Conservation (phyloP, 805 yeast genomes). For the Helenozyma rhizophorensis region DNA sequence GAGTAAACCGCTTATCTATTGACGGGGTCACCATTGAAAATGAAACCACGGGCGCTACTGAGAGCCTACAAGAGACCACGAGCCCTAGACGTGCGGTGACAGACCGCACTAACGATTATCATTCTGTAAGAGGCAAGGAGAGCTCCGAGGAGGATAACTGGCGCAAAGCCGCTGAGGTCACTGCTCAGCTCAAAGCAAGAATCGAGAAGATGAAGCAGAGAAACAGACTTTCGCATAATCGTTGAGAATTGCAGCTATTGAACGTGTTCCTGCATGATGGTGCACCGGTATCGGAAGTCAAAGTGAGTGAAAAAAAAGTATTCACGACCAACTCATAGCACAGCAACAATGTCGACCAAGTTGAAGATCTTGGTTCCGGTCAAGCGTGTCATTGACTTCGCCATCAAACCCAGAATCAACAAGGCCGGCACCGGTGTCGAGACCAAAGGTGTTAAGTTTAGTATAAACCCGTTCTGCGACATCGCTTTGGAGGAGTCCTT, state of each 20-base stretch:
- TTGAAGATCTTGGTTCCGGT: constrained; percentile 85
- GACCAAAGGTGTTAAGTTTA: constrained; percentile 83
- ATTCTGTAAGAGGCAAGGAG: constrained; percentile 13
- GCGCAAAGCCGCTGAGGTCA: constrained; percentile 87
- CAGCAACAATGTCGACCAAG: constrained; percentile 29
- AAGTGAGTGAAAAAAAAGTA: constrained; percentile 3
- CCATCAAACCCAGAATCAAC: constrained; percentile 89
- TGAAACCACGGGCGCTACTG: too few species aligned
- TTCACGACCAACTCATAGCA: not conserved
- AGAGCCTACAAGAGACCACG: constrained; percentile 8
- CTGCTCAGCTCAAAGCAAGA: constrained; percentile 77
- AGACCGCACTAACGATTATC: constrained; percentile 13
- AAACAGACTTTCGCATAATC: constrained; percentile 18
- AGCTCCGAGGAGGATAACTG: constrained; percentile 65
- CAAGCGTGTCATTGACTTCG: constrained; percentile 91
- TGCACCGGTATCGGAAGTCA: constrained; percentile 5
- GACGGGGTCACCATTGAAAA: constrained; percentile 17
- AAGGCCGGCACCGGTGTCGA: constrained; percentile 80
- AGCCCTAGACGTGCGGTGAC: constrained; percentile 1
- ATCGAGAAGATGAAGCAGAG: constrained; percentile 86
- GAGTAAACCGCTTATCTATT: constrained; percentile 39
- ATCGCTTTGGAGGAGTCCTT: constrained; percentile 96
- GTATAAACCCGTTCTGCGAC: constrained; percentile 96
- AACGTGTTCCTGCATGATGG: constrained; percentile 8
- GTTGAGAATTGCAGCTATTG: constrained; percentile 5